Base-by-base conservation (phyloP, 169 alveolate species). In the Plasmodium chabaudi region DNA sequence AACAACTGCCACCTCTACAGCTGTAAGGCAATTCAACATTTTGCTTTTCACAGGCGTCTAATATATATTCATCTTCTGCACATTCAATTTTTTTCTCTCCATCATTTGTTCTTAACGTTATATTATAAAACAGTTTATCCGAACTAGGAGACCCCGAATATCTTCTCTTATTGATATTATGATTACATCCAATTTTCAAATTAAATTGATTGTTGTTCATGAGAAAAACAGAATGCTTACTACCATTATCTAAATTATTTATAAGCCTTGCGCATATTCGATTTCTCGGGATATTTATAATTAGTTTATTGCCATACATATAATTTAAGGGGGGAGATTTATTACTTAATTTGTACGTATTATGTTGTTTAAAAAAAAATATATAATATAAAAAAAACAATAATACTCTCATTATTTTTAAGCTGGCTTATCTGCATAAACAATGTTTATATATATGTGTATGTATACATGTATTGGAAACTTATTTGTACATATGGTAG, bases 1-100 rank as follows among this genome's bases (percentile, higher is more conserved):
- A 94, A 92, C 97, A 95, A 61, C 96, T 92, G 12, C 97, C 97
- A 1, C 96, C 97, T 12, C 97, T 87, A 72, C 97, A 95, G 53
- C 97, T 94, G 87, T 94, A 95, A 17, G 97, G 97, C 55, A 95
- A 93, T 42, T 95, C 97, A n/a, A 95, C 87, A 13, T 95, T 96
- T 15, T 94, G 96, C 9, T 88, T 93, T 64, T 95, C 97, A 5
- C 97, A 95, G 0, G 97, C 96, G 47, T 95, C 97, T 77, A 95
- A 84, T 73, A 95, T 93, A 87, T 95, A 95, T 75, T 95, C 97
- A 86, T 94, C 96, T 46, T 94, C 96, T 17, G 72, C 90, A 63
- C 97, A 94, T 82, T 94, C 96, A 25, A 95, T 77, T 25, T 64
- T 72, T 84, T 89, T 94, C 17, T 93, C 95, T 9, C 96, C 97